Evolutionary conservation across 2,329 filamentous ascomycete species (phyloP), one percentile per base, ranked within the genome.

Genomic region (Pseudogymnoascus sp.): DNA sequence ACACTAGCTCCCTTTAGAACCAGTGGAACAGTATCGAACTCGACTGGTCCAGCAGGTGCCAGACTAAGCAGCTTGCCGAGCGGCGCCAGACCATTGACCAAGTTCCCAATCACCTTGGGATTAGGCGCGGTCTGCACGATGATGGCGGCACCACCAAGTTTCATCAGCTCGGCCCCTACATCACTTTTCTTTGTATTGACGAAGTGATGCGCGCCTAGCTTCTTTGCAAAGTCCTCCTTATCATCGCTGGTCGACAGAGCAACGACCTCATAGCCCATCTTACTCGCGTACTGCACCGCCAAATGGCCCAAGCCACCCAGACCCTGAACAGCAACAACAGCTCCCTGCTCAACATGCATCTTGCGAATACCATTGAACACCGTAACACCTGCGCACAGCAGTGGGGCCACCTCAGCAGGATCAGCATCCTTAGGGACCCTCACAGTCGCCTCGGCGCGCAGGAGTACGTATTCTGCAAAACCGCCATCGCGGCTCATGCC

Each of bases 291-390:
- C 71, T 92, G 88, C 31, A 92, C 85, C 0, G 88, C 89, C 31
- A 93, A 73, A 72, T 93, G 89, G 1, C 89, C 89, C 0, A 92
- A 79, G 1, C 89, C 90, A 59, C 91, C 86, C 2, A 93, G 78
- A 12, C 88, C 90, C 65, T 92, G 85, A 21, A 86, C 70, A 21
- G 82, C 83, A 0, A 85, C 79, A 0, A 80, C 64, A n/a, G 74
- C 76, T 8, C 82, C 82, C 62, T 80, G 78, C 67, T 79, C 75
- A 48, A 85, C 74, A 25, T 76, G 70, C 65, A 81, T 76, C 72
- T 82, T 82, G 65, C 82, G 79, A 60, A 85, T 80, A 15, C 76
- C 74, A 71, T 85, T 85, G 73, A 84, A 86, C 8, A 84, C 82
- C 9, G 83, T 87, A n/a, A 86, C 80, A 13, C 85, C 85, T 1